Evolutionary conservation across 2,329 filamentous ascomycete species (phyloP).

Genomic region (Stemphylium lycopersici): DNA sequence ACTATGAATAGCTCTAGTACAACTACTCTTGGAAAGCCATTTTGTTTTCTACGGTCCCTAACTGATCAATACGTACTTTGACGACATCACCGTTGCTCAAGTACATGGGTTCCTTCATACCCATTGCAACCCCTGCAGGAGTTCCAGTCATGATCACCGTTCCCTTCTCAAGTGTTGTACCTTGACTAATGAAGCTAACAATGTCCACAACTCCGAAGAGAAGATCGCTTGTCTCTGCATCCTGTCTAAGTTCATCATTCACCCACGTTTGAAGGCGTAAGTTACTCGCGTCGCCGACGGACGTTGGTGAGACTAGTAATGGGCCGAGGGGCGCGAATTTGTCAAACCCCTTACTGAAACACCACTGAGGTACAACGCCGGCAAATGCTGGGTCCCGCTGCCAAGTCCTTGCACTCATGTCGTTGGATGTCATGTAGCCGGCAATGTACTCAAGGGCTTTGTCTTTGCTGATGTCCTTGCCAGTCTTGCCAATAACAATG

Average conservation of each 20-base stretch:
- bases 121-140: slow-evolving; percentile 52
- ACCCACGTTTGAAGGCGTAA: slow-evolving; percentile 49
- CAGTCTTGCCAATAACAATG: slow-evolving; percentile 58
- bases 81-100: no score
- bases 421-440: slow-evolving; percentile 59
- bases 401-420: slow-evolving; percentile 57
- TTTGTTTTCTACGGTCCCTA: no score
- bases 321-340: slow-evolving; percentile 59
- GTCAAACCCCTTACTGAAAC: slow-evolving; percentile 60
- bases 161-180: slow-evolving; percentile 48
- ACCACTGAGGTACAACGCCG: slow-evolving; percentile 57
- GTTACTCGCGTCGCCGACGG: slow-evolving; percentile 49
- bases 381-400: slow-evolving; percentile 46
- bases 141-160: slow-evolving; percentile 56
- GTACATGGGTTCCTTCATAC: no score
- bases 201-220: slow-evolving; percentile 52
- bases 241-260: slow-evolving; percentile 54
- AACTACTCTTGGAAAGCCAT: no score
- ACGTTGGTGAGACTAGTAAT: slow-evolving; percentile 47
- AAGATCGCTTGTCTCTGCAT: slow-evolving; percentile 44
- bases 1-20: no score
- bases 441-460: slow-evolving; percentile 55
- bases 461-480: slow-evolving; percentile 52
- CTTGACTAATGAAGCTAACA: slow-evolving; percentile 51
- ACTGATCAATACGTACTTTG: no score